These are phyloP conservation scores for Trametes elegans DNA, from an alignment of 768 basidiomycete species.

Conservation along the genomic window DNA sequence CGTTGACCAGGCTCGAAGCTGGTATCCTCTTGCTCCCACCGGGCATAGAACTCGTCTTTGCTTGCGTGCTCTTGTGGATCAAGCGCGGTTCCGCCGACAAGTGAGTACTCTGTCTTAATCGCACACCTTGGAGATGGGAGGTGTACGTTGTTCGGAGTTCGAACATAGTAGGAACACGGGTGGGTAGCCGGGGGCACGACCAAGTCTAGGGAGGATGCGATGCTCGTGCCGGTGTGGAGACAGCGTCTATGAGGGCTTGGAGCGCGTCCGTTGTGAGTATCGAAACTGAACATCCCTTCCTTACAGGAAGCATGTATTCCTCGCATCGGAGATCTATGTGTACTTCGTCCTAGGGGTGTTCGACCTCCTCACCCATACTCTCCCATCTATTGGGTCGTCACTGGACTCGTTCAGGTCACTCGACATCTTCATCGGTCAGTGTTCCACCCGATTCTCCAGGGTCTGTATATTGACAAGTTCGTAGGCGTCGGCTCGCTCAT, in stretches of 20 bases:
- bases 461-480: not conserved
- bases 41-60: conserved; percentile 59
- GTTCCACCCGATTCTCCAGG: not conserved
- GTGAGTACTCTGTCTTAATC: conserved; percentile 14
- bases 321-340: conserved; percentile 59
- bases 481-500: conserved; percentile 56
- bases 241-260: too few species aligned
- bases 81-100: conserved; percentile 26
- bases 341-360: conserved; percentile 59
- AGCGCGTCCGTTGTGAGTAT: too few species aligned
- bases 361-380: conserved; percentile 56
- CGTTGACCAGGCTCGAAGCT: conserved; percentile 46
- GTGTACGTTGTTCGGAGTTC: not conserved
- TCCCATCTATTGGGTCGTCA: conserved; percentile 49
- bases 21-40: conserved; percentile 59
- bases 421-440: conserved; percentile 63
- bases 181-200: too few species aligned
- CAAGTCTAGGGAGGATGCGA: not conserved
- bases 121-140: not conserved
- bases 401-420: conserved; percentile 47
- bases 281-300: not conserved
- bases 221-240: not conserved
- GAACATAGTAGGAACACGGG: too few species aligned
- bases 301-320: conserved; percentile 52
- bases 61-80: conserved; percentile 49